Evolutionary conservation across 2,329 filamentous ascomycete genomes (phyloP), one percentile per base, ranked within the genome.

Genomic region (Curvularia verruculosa): DNA sequence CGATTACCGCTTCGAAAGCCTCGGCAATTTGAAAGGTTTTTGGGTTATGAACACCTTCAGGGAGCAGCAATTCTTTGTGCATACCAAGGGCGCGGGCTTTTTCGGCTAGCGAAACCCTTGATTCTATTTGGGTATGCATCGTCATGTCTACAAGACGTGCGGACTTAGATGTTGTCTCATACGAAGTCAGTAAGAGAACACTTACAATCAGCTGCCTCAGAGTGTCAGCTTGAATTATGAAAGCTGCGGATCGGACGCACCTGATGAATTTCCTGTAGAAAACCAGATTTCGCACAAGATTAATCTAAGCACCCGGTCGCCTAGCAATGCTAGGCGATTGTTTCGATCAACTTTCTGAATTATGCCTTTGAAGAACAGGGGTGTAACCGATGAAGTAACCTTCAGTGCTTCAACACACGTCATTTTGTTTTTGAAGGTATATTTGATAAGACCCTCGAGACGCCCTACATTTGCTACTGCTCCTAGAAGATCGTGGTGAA

Each of bases 381-480:
- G 59, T n/a, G 10, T 23, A 15, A 13, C 6, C 5, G 5, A 34
- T n/a, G 47, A 34, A 10, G 54, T 60, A 6, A 39, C 21, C 40
- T 69, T 68, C 18, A 70, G 54, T n/a, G 64, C 66, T 50, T 64
- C 54, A 24, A 68, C 54, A 46, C 64, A 61, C 2, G 56, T 40
- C 45, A 64, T 47, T 43, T 58, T 68, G 52, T 70, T 48, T 24
- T 56, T 61, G 59, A 70, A 70, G 1, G n/a, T 62, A 26, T 70
- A 69, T 9, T 64, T 58, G 21, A 68, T 54, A 15, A 34, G 49
- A 9, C 23, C 51, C 43, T 69, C 66, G 13, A 68, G 31, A 13
- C 49, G 40, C n/a, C 51, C 54, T 13, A 69, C 60, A 34, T 40
- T 64, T 23, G 52, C 50, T 13, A 57, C 59, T 29, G 55, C 63